Percentiles rank a stretch among this genome's conserved stretches.
These are phyloP conservation scores for Ophiostoma quercus DNA, from an alignment of 2,329 filamentous ascomycete species.

Conservation along the genomic window DNA sequence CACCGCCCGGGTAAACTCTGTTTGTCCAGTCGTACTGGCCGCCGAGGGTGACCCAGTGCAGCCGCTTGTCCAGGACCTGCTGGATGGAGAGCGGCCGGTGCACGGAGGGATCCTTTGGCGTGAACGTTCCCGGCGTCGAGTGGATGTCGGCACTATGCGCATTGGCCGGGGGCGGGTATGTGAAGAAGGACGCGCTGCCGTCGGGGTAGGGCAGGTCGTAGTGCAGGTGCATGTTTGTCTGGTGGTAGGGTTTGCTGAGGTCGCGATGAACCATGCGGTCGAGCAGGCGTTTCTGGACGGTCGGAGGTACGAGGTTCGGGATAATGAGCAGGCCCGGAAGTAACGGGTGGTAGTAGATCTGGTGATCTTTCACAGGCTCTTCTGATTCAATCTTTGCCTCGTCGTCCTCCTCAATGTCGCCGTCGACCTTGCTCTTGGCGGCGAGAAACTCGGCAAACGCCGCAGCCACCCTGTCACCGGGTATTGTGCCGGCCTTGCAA, in stretches of 20 bases:
- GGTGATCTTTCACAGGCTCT: slow-evolving; percentile 30
- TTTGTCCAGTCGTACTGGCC: slow-evolving; percentile 96
- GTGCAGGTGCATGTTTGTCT: slow-evolving; percentile 66
- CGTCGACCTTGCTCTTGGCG: slow-evolving; percentile 26
- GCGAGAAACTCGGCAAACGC: slow-evolving; percentile 41
- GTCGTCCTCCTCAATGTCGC: slow-evolving; percentile 11
- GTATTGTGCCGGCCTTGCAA: slow-evolving; percentile 41
- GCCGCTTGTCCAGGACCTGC: slow-evolving; percentile 68
- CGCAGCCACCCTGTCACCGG: slow-evolving; percentile 39
- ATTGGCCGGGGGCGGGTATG: slow-evolving; percentile 39
- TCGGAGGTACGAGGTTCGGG: slow-evolving; percentile 65
- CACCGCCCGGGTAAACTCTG: slow-evolving; percentile 63
- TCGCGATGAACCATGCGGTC: slow-evolving; percentile 62
- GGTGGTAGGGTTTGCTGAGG: slow-evolving; percentile 64
- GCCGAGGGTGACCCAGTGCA: slow-evolving; percentile 91
- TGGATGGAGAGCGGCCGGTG: slow-evolving; percentile 68
- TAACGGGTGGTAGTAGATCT: slow-evolving; percentile 59
- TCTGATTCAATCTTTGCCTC: neutral
- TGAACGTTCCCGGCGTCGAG: slow-evolving; percentile 48
- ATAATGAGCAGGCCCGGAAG: slow-evolving; percentile 75
- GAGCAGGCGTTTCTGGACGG: slow-evolving; percentile 64
- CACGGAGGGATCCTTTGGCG: slow-evolving; percentile 64
- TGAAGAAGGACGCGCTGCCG: slow-evolving; percentile 48
- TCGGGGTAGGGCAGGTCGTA: slow-evolving; percentile 35
- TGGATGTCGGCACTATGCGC: slow-evolving; percentile 48